phyloP scores from a whole-genome alignment of 2,329 filamentous ascomycete genomes.

The Arthrobotrys entomopaga region DNA sequence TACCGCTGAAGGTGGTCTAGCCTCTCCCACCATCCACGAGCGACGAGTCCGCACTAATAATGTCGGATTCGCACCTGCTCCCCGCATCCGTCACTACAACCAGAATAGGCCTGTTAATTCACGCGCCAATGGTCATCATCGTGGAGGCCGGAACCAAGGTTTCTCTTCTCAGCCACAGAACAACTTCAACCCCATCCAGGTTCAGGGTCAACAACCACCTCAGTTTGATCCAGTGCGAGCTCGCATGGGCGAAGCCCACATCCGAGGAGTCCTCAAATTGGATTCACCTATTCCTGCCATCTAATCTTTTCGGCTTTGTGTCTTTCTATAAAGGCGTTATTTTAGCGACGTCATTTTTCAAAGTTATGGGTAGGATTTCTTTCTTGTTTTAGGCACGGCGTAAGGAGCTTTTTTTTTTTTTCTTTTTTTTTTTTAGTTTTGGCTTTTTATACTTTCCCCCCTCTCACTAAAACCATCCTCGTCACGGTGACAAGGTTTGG shows the following conservation, averaged over 20 bases:
- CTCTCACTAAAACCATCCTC: conserved; percentile 14
- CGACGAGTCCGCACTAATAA: conserved; percentile 41
- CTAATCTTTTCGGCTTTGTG: conserved; percentile 28
- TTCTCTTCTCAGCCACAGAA: conserved; percentile 29
- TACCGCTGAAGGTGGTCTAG: conserved; percentile 20
- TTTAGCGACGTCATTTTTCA: conserved; percentile 44
- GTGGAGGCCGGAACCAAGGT: conserved; percentile 25
- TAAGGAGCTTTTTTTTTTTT: conserved; percentile 26
- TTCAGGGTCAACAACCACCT: conserved; percentile 7
- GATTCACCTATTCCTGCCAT: conserved; percentile 49
- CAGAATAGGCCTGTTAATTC: conserved; percentile 51
- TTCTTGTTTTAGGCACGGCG: conserved; percentile 39
- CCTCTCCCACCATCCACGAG: conserved; percentile 50
- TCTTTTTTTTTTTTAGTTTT: conserved; percentile 3
- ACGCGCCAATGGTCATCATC: conserved; percentile 45
- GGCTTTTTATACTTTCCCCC: neutral
- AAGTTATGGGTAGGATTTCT: conserved; percentile 32
- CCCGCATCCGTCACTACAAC: conserved; percentile 47
- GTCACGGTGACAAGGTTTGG: conserved; percentile 12
- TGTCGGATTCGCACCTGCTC: conserved; percentile 49
- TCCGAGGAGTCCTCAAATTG: conserved; percentile 49
- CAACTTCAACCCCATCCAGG: conserved; percentile 18
- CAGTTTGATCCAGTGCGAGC: conserved; percentile 40
- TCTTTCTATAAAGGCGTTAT: conserved; percentile 37
- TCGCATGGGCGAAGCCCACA: conserved; percentile 47